phyloP scores from a whole-genome alignment of 805 yeast species.

The Zygosaccharomyces pseudorouxii region DNA sequence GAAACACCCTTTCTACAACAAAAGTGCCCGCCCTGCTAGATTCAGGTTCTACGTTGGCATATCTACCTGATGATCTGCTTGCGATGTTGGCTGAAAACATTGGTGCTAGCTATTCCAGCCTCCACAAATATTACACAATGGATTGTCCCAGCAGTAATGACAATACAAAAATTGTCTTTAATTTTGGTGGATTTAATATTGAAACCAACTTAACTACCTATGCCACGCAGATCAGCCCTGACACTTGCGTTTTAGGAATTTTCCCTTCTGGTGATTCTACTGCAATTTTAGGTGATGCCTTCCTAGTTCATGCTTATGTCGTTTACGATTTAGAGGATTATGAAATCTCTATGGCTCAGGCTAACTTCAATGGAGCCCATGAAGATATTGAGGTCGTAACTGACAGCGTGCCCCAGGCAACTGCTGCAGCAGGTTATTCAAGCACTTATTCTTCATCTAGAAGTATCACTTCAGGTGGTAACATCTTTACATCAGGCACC shows the following conservation, averaged over 20 bases:
- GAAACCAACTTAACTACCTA: conserved; percentile 42
- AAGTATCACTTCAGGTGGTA: conserved; percentile 27
- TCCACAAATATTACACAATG: conserved; percentile 43
- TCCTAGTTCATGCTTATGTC: conserved; percentile 55
- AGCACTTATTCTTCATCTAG: conserved; percentile 39
- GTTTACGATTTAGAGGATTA: conserved; percentile 59
- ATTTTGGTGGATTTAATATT: conserved; percentile 58
- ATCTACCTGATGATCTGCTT: conserved; percentile 41
- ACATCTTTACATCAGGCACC: conserved; percentile 23
- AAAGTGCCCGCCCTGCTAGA: conserved; percentile 41
- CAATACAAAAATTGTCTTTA: conserved; percentile 39
- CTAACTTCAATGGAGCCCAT: conserved; percentile 20
- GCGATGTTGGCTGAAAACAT: conserved; percentile 36
- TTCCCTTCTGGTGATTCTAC: conserved; percentile 23
- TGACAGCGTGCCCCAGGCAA: conserved; percentile 44
- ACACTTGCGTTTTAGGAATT: conserved; percentile 45
- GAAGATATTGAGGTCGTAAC: conserved; percentile 26
- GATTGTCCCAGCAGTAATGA: conserved; percentile 39
- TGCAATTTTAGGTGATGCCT: conserved; percentile 51
- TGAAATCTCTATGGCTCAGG: conserved; percentile 55
- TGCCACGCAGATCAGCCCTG: conserved; percentile 18
- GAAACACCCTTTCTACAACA: conserved; percentile 27
- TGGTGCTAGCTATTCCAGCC: conserved; percentile 41
- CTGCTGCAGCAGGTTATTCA: conserved; percentile 45
- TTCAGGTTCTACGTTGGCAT: conserved; percentile 43